Conservation (phyloP, 805 yeast genomes). For the Lipomyces sp. region DNA sequence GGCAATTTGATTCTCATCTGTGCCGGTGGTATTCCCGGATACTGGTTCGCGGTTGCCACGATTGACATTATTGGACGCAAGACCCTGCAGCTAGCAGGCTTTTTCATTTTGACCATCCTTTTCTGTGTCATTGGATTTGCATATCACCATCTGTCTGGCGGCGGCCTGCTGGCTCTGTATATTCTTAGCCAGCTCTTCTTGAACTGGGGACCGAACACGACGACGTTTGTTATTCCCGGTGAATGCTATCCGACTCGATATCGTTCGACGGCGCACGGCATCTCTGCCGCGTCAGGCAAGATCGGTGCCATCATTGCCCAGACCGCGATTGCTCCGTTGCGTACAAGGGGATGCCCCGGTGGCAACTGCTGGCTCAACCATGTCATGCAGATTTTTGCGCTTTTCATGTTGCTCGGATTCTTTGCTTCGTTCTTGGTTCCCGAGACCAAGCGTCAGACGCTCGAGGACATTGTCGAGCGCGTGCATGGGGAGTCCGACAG, state of each 20-base stretch:
- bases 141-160: constrained; percentile 67
- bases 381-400: constrained; percentile 91
- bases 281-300: constrained; percentile 91
- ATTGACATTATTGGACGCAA: constrained; percentile 84
- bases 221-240: constrained; percentile 90
- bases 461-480: constrained; percentile 80
- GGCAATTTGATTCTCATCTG: constrained; percentile 91
- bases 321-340: constrained; percentile 61
- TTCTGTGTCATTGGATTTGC: constrained; percentile 85
- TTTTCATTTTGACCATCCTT: constrained; percentile 68
- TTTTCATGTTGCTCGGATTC: constrained; percentile 85
- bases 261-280: constrained; percentile 94
- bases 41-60: constrained; percentile 83
- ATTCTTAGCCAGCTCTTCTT: constrained; percentile 84
- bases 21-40: constrained; percentile 96
- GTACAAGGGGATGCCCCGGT: constrained; percentile 74
- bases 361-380: constrained; percentile 83
- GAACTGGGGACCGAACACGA: constrained; percentile 92
- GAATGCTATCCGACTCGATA: constrained; percentile 93
- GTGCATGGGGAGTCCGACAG: constrained; percentile 68
- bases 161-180: constrained; percentile 76
- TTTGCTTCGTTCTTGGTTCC: constrained; percentile 71
- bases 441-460: constrained; percentile 89
- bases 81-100: constrained; percentile 78
- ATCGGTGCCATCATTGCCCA: constrained; percentile 87